Evolutionary conservation across 169 alveolate species (phyloP), one percentile per base, ranked within the genome.

Genomic region (Plasmodium cynomolgi): DNA sequence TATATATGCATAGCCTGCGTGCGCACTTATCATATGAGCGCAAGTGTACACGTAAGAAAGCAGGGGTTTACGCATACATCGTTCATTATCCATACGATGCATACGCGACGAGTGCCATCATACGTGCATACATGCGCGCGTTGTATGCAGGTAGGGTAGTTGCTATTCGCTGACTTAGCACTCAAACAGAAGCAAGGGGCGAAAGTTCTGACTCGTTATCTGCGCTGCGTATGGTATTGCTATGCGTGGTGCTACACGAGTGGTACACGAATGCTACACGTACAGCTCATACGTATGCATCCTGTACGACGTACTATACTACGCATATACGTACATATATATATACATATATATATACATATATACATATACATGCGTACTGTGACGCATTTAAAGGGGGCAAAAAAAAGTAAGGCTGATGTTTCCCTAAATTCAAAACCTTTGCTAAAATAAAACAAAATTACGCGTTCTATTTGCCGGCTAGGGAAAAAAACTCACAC

Each of bases 121-220:
- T 80, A 80, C 68, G 41, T 17, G 37, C 29, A 47, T 81, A 41
- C 31, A 50, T 81, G 73, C 86, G 37, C 71, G 54, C 47, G 33
- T 29, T 81, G 62, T 81, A 47, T n/a, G 62, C 62, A 81, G 54
- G 39, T 44, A 29, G 26, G 68, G 77, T 20, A 81, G 33, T 13
- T 29, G 44, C 23, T 39, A n/a, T 13, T 41, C 54, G 47, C 79
- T 26, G 74, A 74, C 54, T 84, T 39, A 34, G 54, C 37, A 47
- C 54, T 56, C 83, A 84, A 84, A 72, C 75, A 84, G 83, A 39
- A 41, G 92, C 74, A 71, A 71, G 75, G 44, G 72, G 73, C 17
- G 31, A 11, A 71, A 68, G 37, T 29, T 68, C 41, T 68, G 39
- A 20, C 37, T 9, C n/a, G 37, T 68, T 68, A 68, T 62, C n/a